These are phyloP conservation scores for Termitomyces sp. DNA, from an alignment of 768 basidiomycete genomes.

Conservation along the genomic window DNA sequence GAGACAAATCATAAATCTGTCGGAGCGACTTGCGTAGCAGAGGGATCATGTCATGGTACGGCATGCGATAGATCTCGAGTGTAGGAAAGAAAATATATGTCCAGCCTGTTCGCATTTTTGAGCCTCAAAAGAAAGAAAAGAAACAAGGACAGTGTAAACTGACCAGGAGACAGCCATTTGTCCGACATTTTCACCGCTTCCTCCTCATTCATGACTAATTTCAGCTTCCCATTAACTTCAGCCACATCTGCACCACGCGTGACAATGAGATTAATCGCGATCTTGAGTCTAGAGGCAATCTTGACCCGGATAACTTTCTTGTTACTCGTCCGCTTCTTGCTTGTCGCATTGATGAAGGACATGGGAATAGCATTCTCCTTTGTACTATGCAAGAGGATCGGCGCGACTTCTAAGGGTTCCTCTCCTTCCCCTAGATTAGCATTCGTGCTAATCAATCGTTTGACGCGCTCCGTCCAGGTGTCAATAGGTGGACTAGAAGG, in stretches of 20 bases:
- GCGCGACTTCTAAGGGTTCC: slow-evolving; percentile 9
- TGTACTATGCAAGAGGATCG: slow-evolving; percentile 18
- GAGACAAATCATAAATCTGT: slow-evolving; percentile 19
- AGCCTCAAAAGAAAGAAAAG: background rate
- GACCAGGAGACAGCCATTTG: slow-evolving; percentile 33
- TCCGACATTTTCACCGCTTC: slow-evolving; percentile 21
- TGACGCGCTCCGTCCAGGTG: slow-evolving; percentile 19
- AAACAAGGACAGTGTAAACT: background rate
- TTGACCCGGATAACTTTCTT: slow-evolving; percentile 27
- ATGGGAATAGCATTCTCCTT: slow-evolving; percentile 28
- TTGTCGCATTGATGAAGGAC: slow-evolving; percentile 33
- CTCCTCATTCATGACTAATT: slow-evolving; percentile 20
- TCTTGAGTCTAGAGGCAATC: slow-evolving; percentile 34
- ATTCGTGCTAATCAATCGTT: slow-evolving; percentile 6
- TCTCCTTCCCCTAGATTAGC: slow-evolving; percentile 3
- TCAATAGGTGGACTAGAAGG: slow-evolving; percentile 19
- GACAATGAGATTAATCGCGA: slow-evolving; percentile 37
- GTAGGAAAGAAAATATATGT: slow-evolving; percentile 41
- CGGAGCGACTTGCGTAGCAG: slow-evolving; percentile 29
- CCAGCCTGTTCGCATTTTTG: slow-evolving; percentile 36
- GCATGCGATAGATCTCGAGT: slow-evolving; percentile 40
- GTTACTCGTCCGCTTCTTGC: slow-evolving; percentile 33
- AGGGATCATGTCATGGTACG: slow-evolving; percentile 38
- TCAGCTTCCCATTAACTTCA: slow-evolving; percentile 15
- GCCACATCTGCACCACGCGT: slow-evolving; percentile 34